These are phyloP conservation scores for Yamadazyma ubonensis DNA, from an alignment of 805 yeast species.

Conservation along the genomic window DNA sequence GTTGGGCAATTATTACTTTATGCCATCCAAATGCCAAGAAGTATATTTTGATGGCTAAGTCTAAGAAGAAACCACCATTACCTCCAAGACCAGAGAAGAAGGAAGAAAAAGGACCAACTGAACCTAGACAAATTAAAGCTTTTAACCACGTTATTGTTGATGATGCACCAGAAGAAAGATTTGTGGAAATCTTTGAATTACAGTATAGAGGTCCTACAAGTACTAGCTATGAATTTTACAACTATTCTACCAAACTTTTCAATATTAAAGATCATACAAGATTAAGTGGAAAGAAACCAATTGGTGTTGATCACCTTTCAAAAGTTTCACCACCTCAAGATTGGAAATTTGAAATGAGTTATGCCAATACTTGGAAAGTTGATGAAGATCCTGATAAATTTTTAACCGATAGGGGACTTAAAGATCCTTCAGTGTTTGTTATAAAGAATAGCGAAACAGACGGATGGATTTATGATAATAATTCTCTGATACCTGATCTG, in stretches of 20 bases:
- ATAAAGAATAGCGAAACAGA: constrained; percentile 32
- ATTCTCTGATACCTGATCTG: constrained; percentile 19
- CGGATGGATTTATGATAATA: constrained; percentile 53
- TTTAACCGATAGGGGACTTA: constrained; percentile 47
- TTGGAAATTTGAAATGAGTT: constrained; percentile 64
- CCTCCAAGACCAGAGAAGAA: constrained; percentile 8
- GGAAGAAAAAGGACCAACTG: constrained; percentile 8
- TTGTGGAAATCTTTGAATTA: constrained; percentile 78
- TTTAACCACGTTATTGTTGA: constrained; percentile 62
- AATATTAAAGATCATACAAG: constrained; percentile 45
- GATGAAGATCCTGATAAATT: constrained; percentile 56
- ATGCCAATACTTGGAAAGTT: constrained; percentile 59
- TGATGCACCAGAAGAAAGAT: constrained; percentile 56
- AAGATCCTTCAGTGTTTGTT: constrained; percentile 13
- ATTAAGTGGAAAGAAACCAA: constrained; percentile 53
- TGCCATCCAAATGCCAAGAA: constrained; percentile 60
- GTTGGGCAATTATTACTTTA: constrained; percentile 54
- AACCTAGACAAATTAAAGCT: neutral
- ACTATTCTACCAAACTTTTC: constrained; percentile 57
- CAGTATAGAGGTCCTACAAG: constrained; percentile 63
- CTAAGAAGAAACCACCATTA: constrained; percentile 11
- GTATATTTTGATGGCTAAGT: constrained; percentile 20
- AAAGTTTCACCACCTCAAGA: constrained; percentile 65
- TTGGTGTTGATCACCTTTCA: constrained; percentile 54
- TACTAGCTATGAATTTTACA: constrained; percentile 58